Base-by-base conservation (phyloP, 495 filamentous ascomycete genomes). In the Clavariopsis aquatica region DNA sequence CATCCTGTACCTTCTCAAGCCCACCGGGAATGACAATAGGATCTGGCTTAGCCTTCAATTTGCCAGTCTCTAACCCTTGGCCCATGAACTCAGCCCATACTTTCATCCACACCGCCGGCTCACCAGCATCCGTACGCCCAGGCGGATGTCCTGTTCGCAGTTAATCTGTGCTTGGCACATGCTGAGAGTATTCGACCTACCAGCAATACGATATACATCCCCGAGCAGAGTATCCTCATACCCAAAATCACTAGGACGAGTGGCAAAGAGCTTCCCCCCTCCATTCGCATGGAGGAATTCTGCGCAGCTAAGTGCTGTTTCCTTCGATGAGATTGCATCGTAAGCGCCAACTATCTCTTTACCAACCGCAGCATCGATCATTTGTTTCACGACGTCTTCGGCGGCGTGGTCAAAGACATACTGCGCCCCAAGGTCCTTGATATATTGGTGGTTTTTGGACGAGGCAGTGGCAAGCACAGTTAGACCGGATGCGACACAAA, bases 1-100 rank as follows among this genome's bases (percentile, higher is more conserved):
- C 79, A 12, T 65, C 65, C 61, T 81, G 78, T 10, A 78, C 69
- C 1, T 55, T 62, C 26, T 72, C 73, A 47, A 80, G 64, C 7
- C 79, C 78, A 3, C 73, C 72, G 2, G 73, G 68, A 7, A 74
- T 60, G 34, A 80, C 61, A 17, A 69, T n/a, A 0, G 77, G 69
- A 54, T 77, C 71, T 0, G 77, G 76, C 60, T 73, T 73, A n/a
- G 64, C 51, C 29, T 27, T 58, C 23, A 69, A 49, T 23, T 49
- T 64, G 7, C 66, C 66, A 51, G 52, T 53, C 62, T 57, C 22
- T 38, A 69, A 43, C 26, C 60, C 49, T 46, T 60, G 27, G 8
- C 26, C 52, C 28, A 69, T 49, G 51, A 64, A 69, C 17, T 69
- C 66, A 6, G 1, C 10, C 66, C 66, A 69, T 9, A 69, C 55